phyloP scores from a whole-genome alignment of 106 monocot species.

The Acanthochlamys bracteata region DNA sequence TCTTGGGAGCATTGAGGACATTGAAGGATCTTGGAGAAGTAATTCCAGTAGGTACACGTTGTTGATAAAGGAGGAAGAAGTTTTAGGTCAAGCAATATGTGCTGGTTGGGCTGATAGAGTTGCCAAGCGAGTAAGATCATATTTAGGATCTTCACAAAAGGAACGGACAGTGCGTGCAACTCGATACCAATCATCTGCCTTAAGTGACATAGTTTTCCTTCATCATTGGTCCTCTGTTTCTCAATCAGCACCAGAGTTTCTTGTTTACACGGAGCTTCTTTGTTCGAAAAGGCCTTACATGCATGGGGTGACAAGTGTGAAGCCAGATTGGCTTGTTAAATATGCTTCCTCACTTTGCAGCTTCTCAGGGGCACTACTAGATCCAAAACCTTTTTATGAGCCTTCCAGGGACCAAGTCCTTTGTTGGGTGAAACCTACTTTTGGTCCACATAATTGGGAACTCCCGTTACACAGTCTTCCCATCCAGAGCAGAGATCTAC shows the following conservation, averaged over 20 bases:
- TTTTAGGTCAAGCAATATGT: slow-evolving; percentile 77
- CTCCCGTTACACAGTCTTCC: slow-evolving; percentile 64
- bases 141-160: slow-evolving; percentile 28
- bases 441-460: slow-evolving; percentile 85
- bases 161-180: slow-evolving; percentile 38
- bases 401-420: slow-evolving; percentile 47
- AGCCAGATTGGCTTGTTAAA: slow-evolving; percentile 78
- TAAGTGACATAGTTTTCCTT: slow-evolving; percentile 60
- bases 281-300: slow-evolving; percentile 69
- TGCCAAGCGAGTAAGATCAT: slow-evolving; percentile 43
- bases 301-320: slow-evolving; percentile 80
- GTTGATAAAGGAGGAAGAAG: slow-evolving; percentile 64
- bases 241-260: slow-evolving; percentile 61
- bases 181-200: slow-evolving; percentile 60
- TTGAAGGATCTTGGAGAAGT: slow-evolving; percentile 52
- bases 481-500: slow-evolving; percentile 33
- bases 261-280: slow-evolving; percentile 78
- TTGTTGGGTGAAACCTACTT: slow-evolving; percentile 79
- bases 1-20: slow-evolving; percentile 42
- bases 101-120: slow-evolving; percentile 95
- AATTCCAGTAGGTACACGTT: slow-evolving; percentile 41
- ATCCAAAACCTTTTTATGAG: slow-evolving; percentile 84
- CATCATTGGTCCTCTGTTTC: slow-evolving; percentile 75
- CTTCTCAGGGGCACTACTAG: slow-evolving; percentile 65
- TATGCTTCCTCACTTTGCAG: slow-evolving; percentile 63